Base-by-base conservation (phyloP, 176 grass and related monocot genomes). In the Oryza meyeriana region DNA sequence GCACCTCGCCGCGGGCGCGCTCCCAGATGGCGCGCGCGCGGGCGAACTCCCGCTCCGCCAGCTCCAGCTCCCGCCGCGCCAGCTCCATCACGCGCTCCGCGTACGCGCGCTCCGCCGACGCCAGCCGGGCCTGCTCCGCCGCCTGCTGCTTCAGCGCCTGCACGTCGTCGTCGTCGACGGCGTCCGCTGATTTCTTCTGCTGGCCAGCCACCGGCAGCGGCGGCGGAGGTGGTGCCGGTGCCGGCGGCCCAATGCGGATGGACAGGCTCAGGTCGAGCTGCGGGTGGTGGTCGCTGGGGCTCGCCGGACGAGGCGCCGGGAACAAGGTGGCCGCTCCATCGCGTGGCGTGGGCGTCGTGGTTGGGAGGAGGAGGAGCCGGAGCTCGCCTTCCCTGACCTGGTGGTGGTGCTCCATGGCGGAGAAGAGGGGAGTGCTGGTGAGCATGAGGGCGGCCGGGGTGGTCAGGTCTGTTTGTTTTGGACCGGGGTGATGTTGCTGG, bases 11-110 rank as follows among this genome's bases (percentile, higher is more conserved):
- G 68, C 91, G 86, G 16, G 91, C 86, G 72, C 91, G 75, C 64
- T 91, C 94, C 94, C 91, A 97, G 64, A 97, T 81, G 71, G 88
- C 63, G 61, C 85, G 83, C 12, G 94, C 94, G 35, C 87, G 86
- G 59, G 89, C 89, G 63, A 91, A 94, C 78, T 97, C 94, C 39
- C 86, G 86, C 84, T 97, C 88, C 22, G 94, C 94, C 66, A 86
- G 20, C 84, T 94, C 91, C 59, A 94, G 69, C 86, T 97, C 94
- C 73, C 84, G 85, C 64, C 91, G 85, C 33, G 94, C 87, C 81
- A 94, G 72, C 78, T 94, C 91, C 91, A 80, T 85, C 82, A 93
- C 87, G 41, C 89, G 82, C 81, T 93, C 94, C 14, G 89, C 91
- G 39, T 93, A 97, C 61, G 91, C 94, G 33, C 84, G 81, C 84